phyloP scores from a whole-genome alignment of 1,139 yeast genomes.

The Suzukiozyma palmioleophila region DNA sequence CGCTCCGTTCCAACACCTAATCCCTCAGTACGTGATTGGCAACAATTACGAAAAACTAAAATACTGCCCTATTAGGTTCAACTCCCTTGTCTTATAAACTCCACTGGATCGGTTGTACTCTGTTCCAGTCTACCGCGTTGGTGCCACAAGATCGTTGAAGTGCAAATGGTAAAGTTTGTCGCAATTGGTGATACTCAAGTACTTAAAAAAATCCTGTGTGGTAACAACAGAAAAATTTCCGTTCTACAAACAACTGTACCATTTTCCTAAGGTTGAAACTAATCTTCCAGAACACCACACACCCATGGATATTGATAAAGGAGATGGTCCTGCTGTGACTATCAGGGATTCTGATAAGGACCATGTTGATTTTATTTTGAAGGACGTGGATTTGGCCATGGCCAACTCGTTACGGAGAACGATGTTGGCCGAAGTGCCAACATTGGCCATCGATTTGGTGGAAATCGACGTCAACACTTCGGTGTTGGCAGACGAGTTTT shows the following conservation, averaged over 20 bases:
- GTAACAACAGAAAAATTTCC: no score
- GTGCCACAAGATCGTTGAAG: no score
- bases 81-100: no score
- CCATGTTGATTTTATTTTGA: constrained; percentile 83
- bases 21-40: no score
- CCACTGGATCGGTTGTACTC: no score
- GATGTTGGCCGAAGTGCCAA: constrained; percentile 95
- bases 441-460: constrained; percentile 91
- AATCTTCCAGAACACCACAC: constrained; percentile 1
- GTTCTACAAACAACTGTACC: neutral
- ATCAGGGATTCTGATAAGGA: constrained; percentile 83
- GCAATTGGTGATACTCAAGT: no score
- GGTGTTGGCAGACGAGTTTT: constrained; percentile 93
- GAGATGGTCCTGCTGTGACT: constrained; percentile 70
- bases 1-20: no score
- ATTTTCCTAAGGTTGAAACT: neutral
- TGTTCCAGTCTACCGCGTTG: no score
- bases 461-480: constrained; percentile 92
- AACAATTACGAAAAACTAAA: no score
- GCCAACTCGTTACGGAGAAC: constrained; percentile 91
- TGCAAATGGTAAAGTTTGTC: no score
- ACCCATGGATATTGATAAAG: constrained; percentile 37
- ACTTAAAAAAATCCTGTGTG: no score
- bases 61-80: no score
- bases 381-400: constrained; percentile 82